Base-by-base conservation (phyloP, 2,329 filamentous ascomycete genomes). In the Lasiodiplodia citricola region DNA sequence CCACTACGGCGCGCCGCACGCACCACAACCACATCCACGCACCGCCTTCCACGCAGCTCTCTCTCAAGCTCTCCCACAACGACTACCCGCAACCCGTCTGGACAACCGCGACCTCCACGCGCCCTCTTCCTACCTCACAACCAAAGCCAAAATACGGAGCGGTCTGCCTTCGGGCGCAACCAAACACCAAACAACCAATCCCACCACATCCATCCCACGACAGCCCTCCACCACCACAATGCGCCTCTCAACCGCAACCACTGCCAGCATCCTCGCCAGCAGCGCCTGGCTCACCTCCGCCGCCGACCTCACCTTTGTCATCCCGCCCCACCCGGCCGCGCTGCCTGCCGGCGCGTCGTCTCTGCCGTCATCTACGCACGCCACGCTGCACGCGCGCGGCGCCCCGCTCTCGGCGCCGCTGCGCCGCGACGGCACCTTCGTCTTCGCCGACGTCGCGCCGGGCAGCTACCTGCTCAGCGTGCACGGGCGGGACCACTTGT, bases 381-480 rank as follows among this genome's bases (percentile, higher is more conserved):
- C 87, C 70, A 91, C 91, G 63, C 90, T 91, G 76, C 90, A 89
- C 47, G 89, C 87, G 4, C 78, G 81, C 52, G 83, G 83, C 21
- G 81, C 79, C 11, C 78, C 79, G 50, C 75, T 86, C 70, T 82
- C 86, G 31, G 89, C 92, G 14, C 90, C 90, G 11, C 82, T 97
- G 11, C 89, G 90, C 14, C 83, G 86, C 51, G 80, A 85, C 73
- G 92, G 92, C 78, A 89, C 88, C 28, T 93, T 97, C 76, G 85
- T 88, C 71, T 97, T 97, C 84, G 82, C 80, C 72, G 90, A 94
- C 74, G 85, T 97, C 65, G 86, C 87, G 5, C 78, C 85, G 0
- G 91, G 90, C 0, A 92, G 90, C 69, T 97, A 97, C 79, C 87
- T 98, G 6, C 89, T 92, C 58, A 93, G 96, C 73, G 86, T 98